phyloP scores from a whole-genome alignment of 306 rosid species.

The Arachis stenosperma region DNA sequence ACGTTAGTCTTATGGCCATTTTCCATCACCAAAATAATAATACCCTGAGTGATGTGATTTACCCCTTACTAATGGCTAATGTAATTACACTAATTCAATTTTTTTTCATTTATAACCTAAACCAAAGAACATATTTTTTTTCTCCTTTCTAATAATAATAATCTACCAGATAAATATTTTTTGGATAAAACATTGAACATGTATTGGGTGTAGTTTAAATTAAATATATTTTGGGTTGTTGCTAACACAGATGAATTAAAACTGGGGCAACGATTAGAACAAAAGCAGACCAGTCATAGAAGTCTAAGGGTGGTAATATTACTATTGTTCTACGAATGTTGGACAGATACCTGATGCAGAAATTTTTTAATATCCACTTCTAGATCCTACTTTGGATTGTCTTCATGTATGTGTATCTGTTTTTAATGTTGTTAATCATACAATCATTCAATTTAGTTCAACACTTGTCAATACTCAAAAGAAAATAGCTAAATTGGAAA shows the following conservation, averaged over 20 bases:
- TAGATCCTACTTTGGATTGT: slow-evolving; percentile 95
- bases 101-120: too few species aligned
- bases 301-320: slow-evolving; percentile 51
- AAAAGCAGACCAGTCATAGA: slow-evolving; percentile 56
- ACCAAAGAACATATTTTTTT: too few species aligned
- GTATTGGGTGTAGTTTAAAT: background rate
- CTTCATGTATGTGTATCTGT: slow-evolving; percentile 70
- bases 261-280: slow-evolving; percentile 51
- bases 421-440: slow-evolving; percentile 3
- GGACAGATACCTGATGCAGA: slow-evolving; percentile 85
- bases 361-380: slow-evolving; percentile 86
- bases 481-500: background rate
- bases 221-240: slow-evolving; percentile 36
- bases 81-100: too few species aligned
- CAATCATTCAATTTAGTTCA: slow-evolving; percentile 14
- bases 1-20: too few species aligned
- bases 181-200: slow-evolving; percentile 7
- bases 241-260: slow-evolving; percentile 52
- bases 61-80: too few species aligned
- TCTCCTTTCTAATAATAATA: background rate
- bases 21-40: too few species aligned
- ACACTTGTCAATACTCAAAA: background rate
- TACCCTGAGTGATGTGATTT: too few species aligned
- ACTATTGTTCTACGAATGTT: slow-evolving; percentile 63
- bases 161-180: slow-evolving; percentile 59